Base-by-base conservation (phyloP, 805 yeast species). In the Komagataella mondaviorum region DNA sequence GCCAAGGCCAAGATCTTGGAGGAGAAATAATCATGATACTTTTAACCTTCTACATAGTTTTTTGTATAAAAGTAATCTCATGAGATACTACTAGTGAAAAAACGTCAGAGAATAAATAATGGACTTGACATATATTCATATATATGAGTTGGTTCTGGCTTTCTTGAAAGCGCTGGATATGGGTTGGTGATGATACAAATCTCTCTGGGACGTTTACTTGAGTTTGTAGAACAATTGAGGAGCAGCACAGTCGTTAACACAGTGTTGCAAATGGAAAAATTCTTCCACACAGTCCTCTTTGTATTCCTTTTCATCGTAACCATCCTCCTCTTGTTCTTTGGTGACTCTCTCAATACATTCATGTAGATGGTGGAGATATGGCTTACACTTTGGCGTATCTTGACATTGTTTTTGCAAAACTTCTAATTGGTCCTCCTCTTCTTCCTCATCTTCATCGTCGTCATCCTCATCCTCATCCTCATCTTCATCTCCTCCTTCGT, bases 271-370 rank as follows among this genome's bases (percentile, higher is more conserved):
- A 72, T 93, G 98, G 88, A 91, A 91, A 70, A 86, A 91, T 72
- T 91, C 99, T 72, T 91, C 98, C 55, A 91, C 85, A 77, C 99
- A 91, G 72, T 91, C 97, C 76, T 91, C 99, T 73, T 91, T 91
- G 77, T 88, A 76, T 8, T 75, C 81, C 62, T 77, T 78, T 53
- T 85, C 83, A 24, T 71, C 96, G 67, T 91, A 90, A 60, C 75
- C 95, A 59, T 78, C 85, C 64, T 87, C 90, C 72, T 89, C 88
- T 75, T 75, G 78, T 61, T 82, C 95, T 68, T 83, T 80, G 57
- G 93, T 81, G 57, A 91, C 98, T 76, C 97, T 88, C 72, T 87
- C 97, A 54, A 82, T 82, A 78, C 99, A 91, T 71, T 90, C 96
- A 56, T 85, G 82, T 72, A 84, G 89, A 72, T 90, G 97, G 72